Base-by-base conservation (phyloP, 345 rosid genomes). In the Citrus australasica region DNA sequence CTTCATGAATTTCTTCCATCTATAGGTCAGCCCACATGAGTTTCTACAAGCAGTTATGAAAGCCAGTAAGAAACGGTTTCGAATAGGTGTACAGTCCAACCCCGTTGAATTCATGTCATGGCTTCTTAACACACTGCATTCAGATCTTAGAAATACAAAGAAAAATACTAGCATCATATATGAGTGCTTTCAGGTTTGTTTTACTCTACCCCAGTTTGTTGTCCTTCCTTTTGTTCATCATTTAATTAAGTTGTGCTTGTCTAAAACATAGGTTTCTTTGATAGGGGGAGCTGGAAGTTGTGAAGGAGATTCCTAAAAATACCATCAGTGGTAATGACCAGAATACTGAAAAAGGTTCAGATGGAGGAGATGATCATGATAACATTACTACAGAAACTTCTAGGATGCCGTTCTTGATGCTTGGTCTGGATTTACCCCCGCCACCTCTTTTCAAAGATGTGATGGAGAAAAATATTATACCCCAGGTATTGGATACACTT, bases 11-110 rank as follows among this genome's bases (percentile, higher is more conserved):
- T 33, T 73, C 76, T 74, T 75, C 48, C 38, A 13, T 82, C 56
- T 82, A 75, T 89, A 96, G 99, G 99, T 94, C 74, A 96, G 99
- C 76, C 99, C 99, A 22, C 99, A 96, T 79, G 99, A 96, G 80
- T 96, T 96, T 87, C 91, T 96, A 76, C 98, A 96, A 84, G 97
- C 99, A 72, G 97, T 96, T 74, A 96, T 92, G 99, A 92, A 94
- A 88, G 93, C 91, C 42, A 97, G 98, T 76, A 90, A 90, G 80
- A 96, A 96, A 77, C 81, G 88, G 48, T 96, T 94, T 78, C 91
- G 94, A 67, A 96, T 94, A 67, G 99, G 98, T 35, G 89, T 78
- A 53, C 98, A 92, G 85, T 94, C 98, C 69, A 98, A 96, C 76
- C 99, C 99, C 11, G 94, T 96, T 51, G 98, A 96, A 79, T 96